Conservation (phyloP, 2,329 filamentous ascomycete species). For the Ceratocystis papillata region DNA sequence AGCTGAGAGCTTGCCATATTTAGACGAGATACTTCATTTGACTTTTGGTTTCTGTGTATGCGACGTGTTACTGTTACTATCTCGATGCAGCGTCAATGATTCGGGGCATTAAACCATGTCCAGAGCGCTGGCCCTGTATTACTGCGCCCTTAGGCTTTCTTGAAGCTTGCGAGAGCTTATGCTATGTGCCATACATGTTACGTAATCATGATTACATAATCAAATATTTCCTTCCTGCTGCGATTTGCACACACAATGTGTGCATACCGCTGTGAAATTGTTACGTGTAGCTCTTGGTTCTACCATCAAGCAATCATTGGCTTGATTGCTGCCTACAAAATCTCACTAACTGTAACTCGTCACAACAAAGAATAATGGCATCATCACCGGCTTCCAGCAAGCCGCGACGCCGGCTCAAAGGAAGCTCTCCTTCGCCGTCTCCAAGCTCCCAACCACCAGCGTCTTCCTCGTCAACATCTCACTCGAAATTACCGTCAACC, state of each 20-base stretch:
- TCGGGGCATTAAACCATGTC: too few species aligned
- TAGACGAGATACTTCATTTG: too few species aligned
- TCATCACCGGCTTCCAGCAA: conserved; percentile 50
- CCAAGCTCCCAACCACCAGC: conserved; percentile 7
- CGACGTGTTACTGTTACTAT: too few species aligned
- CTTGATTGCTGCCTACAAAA: neutral
- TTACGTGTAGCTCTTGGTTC: neutral
- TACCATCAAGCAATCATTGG: neutral
- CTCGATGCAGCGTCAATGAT: too few species aligned
- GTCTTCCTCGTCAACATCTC: conserved; percentile 12
- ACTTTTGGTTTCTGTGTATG: too few species aligned
- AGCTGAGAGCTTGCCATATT: too few species aligned
- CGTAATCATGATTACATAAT: neutral
- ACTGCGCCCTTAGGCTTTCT: too few species aligned
- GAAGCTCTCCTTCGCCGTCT: conserved; percentile 27
- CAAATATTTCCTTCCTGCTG: neutral
- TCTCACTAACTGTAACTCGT: neutral
- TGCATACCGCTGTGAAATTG: neutral
- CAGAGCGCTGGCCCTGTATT: too few species aligned
- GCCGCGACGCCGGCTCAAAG: conserved; percentile 48
- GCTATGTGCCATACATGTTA: neutral
- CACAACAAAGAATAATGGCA: conserved; percentile 29
- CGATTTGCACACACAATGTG: neutral
- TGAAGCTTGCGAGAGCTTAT: neutral
- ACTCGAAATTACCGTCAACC: neutral